Evolutionary conservation across 345 rosid species (phyloP).

Genomic region (Psidium guajava): DNA sequence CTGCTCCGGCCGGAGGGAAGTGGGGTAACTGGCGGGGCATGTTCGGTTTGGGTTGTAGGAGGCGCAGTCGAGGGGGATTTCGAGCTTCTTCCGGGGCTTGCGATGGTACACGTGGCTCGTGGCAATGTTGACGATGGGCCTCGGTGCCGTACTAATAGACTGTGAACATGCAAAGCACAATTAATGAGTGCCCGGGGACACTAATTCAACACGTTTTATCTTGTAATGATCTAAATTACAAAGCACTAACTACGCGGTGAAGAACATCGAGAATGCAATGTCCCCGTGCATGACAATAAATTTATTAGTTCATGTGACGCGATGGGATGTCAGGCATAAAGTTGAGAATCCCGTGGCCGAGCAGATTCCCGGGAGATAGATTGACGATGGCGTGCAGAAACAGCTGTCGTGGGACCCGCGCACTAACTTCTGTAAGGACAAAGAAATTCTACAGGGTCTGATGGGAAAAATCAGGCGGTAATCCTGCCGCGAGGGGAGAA

Average conservation of each 20-base stretch:
- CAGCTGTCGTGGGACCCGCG: not conserved
- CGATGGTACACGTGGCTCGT: not conserved
- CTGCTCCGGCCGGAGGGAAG: not conserved
- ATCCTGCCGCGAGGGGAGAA: not conserved
- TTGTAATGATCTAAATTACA: not conserved
- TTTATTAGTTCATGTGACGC: too few species aligned
- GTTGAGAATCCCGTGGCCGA: not conserved
- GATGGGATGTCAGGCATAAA: too few species aligned
- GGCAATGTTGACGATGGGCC: not conserved
- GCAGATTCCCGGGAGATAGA: not conserved
- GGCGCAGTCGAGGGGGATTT: slow-evolving; percentile 40
- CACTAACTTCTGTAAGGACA: not conserved
- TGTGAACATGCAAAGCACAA: not conserved
- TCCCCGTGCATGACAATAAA: too few species aligned
- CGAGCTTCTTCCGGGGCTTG: slow-evolving; percentile 3
- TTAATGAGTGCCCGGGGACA: not conserved
- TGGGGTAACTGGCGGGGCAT: slow-evolving; percentile 36
- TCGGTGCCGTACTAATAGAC: not conserved
- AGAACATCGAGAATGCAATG: too few species aligned
- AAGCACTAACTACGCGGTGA: not conserved
- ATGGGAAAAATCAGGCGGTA: not conserved
- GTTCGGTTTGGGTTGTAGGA: slow-evolving; percentile 9
- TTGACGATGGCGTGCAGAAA: not conserved
- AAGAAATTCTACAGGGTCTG: not conserved
- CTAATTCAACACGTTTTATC: not conserved